phyloP scores from a whole-genome alignment of 495 filamentous ascomycete species.

The Astrothelium subdiscretum region DNA sequence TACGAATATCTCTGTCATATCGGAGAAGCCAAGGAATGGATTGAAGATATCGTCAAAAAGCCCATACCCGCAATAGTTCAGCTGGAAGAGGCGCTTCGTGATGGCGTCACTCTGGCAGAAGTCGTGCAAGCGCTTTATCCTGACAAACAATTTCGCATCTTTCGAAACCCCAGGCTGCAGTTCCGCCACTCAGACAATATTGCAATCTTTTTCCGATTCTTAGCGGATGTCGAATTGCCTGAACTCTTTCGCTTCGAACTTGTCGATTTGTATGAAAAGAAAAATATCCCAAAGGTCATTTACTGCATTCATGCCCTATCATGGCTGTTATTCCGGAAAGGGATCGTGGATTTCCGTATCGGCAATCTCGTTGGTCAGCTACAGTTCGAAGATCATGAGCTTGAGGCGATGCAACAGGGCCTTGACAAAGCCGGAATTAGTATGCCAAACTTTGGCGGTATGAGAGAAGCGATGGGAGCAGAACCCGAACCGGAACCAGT shows the following conservation, averaged over 20 bases:
- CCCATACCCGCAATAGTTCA: slow-evolving; percentile 92
- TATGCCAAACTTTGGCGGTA: slow-evolving; percentile 96
- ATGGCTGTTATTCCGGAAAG: slow-evolving; percentile 89
- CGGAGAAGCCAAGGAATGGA: slow-evolving; percentile 98
- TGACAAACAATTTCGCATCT: slow-evolving; percentile 49
- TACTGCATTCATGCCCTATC: slow-evolving; percentile 96
- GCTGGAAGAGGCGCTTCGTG: slow-evolving; percentile 81
- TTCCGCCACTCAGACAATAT: slow-evolving; percentile 97
- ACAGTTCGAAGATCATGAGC: slow-evolving; percentile 93
- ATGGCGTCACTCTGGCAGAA: slow-evolving; percentile 92
- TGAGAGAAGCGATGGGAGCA: slow-evolving; percentile 91
- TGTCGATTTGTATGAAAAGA: slow-evolving; percentile 98
- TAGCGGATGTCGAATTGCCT: slow-evolving; percentile 86
- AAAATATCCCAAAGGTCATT: slow-evolving; percentile 98
- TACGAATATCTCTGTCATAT: slow-evolving; percentile 99
- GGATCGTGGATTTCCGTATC: slow-evolving; percentile 88
- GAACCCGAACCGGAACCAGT: slow-evolving; percentile 51
- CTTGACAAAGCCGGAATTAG: slow-evolving; percentile 87
- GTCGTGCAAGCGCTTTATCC: slow-evolving; percentile 87
- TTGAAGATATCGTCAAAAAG: slow-evolving; percentile 84
- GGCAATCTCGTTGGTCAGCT: slow-evolving; percentile 97
- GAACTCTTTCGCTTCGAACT: slow-evolving; percentile 98
- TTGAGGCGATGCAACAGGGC: slow-evolving; percentile 92
- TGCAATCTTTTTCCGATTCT: slow-evolving; percentile 81
- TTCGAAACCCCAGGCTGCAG: slow-evolving; percentile 70